A percentile compares a stretch with the other conserved stretches of the same genome.
These are phyloP conservation scores for Artemisia princeps DNA, from an alignment of 140 eudicot species.

Conservation along the genomic window DNA sequence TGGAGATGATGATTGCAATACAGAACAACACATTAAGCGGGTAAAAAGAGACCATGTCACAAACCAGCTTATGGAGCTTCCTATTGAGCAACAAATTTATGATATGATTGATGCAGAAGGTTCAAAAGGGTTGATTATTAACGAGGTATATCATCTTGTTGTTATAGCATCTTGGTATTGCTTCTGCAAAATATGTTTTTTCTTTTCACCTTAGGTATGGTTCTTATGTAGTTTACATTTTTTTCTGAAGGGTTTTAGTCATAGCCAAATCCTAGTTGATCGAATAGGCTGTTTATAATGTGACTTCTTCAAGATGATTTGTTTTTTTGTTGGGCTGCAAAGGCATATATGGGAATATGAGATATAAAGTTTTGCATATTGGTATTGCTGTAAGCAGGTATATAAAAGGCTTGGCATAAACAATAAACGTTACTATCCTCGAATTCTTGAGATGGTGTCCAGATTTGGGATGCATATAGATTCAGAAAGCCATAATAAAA, in stretches of 20 bases:
- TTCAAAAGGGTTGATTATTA: conserved; percentile 61
- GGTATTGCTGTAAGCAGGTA: conserved; percentile 37
- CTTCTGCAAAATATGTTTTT: not conserved
- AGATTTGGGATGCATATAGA: conserved; percentile 61
- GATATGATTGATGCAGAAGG: conserved; percentile 76
- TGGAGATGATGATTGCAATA: conserved; percentile 40
- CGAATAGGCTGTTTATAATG: too few species aligned
- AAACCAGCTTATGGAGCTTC: conserved; percentile 68
- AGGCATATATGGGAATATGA: not conserved
- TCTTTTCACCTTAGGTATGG: too few species aligned
- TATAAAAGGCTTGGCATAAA: conserved; percentile 67
- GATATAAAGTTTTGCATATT: not conserved
- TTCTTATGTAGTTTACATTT: too few species aligned
- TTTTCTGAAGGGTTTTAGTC: too few species aligned
- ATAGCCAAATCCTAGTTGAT: too few species aligned
- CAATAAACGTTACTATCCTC: conserved; percentile 42
- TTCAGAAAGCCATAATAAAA: conserved; percentile 54
- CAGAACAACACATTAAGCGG: conserved; percentile 38
- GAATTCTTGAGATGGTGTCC: conserved; percentile 37
- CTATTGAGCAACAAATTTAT: conserved; percentile 63
- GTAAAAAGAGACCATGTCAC: conserved; percentile 46
- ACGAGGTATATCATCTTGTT: conserved; percentile 40
- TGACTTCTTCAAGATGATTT: too few species aligned
- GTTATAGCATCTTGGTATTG: not conserved
- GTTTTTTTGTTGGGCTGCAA: not conserved